Percentiles rank a stretch among this genome's conserved stretches.
phyloP scores from a whole-genome alignment of 75 land plant genomes.

The Chamaecyparis obtusa region DNA sequence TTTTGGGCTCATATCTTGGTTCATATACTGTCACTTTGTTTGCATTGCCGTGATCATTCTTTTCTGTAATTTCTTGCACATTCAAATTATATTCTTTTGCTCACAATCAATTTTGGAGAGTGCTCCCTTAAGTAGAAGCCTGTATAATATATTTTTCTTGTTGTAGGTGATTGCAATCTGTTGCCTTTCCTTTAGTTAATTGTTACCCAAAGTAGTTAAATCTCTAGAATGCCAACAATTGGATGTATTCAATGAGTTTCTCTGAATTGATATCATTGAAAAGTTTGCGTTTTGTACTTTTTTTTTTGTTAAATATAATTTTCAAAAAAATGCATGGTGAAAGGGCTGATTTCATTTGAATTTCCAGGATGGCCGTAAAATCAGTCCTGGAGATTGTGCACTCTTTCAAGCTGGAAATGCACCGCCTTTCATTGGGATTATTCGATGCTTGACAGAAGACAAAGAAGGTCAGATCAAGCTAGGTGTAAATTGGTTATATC shows the following conservation, averaged over 20 bases:
- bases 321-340: not conserved
- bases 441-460: constrained; percentile 49
- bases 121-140: not conserved
- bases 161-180: not conserved
- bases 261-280: not conserved
- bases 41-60: not conserved
- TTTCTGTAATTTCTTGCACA: not conserved
- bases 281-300: not conserved
- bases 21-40: not conserved
- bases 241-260: not conserved
- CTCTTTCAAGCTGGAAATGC: constrained; percentile 89
- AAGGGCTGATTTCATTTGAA: constrained; percentile 12
- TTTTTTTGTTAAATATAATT: not conserved
- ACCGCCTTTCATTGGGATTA: constrained; percentile 91
- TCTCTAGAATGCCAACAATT: not conserved
- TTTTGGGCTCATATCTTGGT: not conserved
- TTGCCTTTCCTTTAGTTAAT: not conserved
- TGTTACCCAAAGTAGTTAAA: not conserved
- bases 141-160: not conserved
- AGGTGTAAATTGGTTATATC: constrained; percentile 91
- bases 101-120: not conserved
- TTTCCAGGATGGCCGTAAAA: constrained; percentile 81
- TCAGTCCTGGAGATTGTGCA: constrained; percentile 90
- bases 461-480: constrained; percentile 52
- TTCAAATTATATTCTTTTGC: not conserved